Base-by-base conservation (phyloP, 2,329 filamentous ascomycete genomes). In the Neofusicoccum sp. region DNA sequence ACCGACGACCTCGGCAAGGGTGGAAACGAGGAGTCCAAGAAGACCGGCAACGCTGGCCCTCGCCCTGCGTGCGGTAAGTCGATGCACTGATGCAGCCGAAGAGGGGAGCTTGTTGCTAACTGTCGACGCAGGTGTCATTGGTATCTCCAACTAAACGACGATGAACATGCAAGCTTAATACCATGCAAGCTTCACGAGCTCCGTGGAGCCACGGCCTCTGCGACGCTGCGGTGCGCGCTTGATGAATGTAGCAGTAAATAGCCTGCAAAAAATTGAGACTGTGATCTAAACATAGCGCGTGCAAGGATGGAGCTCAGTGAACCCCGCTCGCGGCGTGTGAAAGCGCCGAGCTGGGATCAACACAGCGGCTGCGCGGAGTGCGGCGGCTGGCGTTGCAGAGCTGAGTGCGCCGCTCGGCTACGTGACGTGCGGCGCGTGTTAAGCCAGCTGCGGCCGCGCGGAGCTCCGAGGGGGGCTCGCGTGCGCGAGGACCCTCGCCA, bases 1-100 rank as follows among this genome's bases (percentile, higher is more conserved):
- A 98, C 94, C 70, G 95, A 99, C 77, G 95, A 99, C 77, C 92
- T 99, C 69, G 95, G 95, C 80, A 91, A 91, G 85, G 93, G 93
- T 74, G 91, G 83, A 71, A 89, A 91, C 83, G 92, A 94, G 82
- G 93, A 98, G 85, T 97, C 92, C 75, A 92, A 96, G 85, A 97
- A 96, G 89, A 99, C 95, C 69, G 95, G 95, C 71, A 99, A 98
- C 79, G 95, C 95, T 77, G 95, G 95, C 74, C 79, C 83, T 72
- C 92, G 95, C 77, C 95, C 95, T 77, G 95, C 95, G 78, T 99
- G 95, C 83, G 95, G 95, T 91, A 59, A 49, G 61, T 52, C 31
- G 56, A 62, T 60, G 33, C 16, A 64, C 33, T 56, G 36, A 16
- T 29, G 28, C 33, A 56, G 22, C 49, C 39, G 12, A 29, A 16